A percentile compares a stretch with the other conserved stretches of the same genome.
These are phyloP conservation scores for Scytalidium sp. DNA, from an alignment of 2,329 filamentous ascomycete genomes.

Conservation along the genomic window DNA sequence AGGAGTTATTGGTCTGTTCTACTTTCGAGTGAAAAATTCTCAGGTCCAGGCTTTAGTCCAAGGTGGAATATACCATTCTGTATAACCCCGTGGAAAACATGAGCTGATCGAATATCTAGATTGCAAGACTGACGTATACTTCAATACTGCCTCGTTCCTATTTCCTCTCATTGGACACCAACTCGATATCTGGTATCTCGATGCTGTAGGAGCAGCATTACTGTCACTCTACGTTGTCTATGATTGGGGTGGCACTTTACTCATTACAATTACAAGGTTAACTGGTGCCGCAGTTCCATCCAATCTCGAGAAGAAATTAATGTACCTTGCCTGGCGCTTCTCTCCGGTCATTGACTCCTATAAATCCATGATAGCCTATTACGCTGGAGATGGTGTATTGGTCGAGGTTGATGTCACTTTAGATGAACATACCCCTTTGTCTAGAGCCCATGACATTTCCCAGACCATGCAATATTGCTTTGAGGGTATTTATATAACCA, in stretches of 20 bases:
- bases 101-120: slow-evolving; percentile 30
- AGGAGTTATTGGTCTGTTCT: slow-evolving; percentile 56
- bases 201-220: slow-evolving; percentile 54
- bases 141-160: slow-evolving; percentile 57
- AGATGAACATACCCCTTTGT: slow-evolving; percentile 45
- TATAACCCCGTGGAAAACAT: background rate
- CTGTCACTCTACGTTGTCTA: slow-evolving; percentile 65
- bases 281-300: slow-evolving; percentile 51
- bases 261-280: slow-evolving; percentile 54
- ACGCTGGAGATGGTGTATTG: slow-evolving; percentile 58
- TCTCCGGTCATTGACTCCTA: slow-evolving; percentile 45
- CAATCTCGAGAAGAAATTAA: slow-evolving; percentile 47
- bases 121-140: slow-evolving; percentile 60
- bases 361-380: slow-evolving; percentile 51
- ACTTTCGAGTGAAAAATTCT: slow-evolving; percentile 54
- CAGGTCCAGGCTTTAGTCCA: slow-evolving; percentile 59
- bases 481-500: no score
- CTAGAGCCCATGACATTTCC: slow-evolving; percentile 51
- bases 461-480: slow-evolving; percentile 60
- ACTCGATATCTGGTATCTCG: slow-evolving; percentile 60
- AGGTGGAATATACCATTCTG: slow-evolving; percentile 16
- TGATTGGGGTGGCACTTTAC: slow-evolving; percentile 60
- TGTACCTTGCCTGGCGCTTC: slow-evolving; percentile 54
- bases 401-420: slow-evolving; percentile 57
- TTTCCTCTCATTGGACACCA: slow-evolving; percentile 58